Conservation (phyloP, 441 rosid species). For the Aleurites moluccanus region DNA sequence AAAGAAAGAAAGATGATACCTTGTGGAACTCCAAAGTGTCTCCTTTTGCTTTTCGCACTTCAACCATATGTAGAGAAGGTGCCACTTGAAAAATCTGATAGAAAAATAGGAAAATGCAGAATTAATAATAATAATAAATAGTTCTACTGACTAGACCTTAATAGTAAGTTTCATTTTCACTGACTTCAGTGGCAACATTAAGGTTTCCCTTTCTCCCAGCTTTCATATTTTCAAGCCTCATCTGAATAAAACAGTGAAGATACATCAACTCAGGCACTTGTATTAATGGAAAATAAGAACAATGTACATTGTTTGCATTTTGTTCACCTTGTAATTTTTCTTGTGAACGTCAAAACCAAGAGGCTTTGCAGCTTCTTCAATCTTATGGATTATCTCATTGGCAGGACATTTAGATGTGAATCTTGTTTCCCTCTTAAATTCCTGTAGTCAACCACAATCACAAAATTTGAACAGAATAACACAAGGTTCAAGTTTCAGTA, state of each 20-base stretch:
- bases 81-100: conserved; percentile 88
- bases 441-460: conserved; percentile 37
- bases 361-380: conserved; percentile 94
- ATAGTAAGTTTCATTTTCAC: conserved; percentile 3
- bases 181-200: conserved; percentile 84
- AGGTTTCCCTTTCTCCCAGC: conserved; percentile 97
- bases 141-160: background rate
- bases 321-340: conserved; percentile 92
- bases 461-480: background rate
- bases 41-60: conserved; percentile 91
- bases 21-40: conserved; percentile 93
- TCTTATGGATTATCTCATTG: conserved; percentile 77
- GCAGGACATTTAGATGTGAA: conserved; percentile 78
- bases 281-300: background rate
- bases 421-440: conserved; percentile 84
- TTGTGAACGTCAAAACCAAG: conserved; percentile 95
- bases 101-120: conserved; percentile 2
- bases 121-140: background rate
- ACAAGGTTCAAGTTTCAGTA: background rate
- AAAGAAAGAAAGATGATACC: conserved; percentile 42
- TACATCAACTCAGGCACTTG: background rate
- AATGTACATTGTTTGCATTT: background rate
- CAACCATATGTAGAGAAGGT: conserved; percentile 92
- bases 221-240: conserved; percentile 85
- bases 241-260: conserved; percentile 40